Percentiles rank a stretch among this genome's conserved stretches.
These are phyloP conservation scores for Stentor coeruleus DNA, from an alignment of 73 alveolate genomes.

Conservation along the genomic window DNA sequence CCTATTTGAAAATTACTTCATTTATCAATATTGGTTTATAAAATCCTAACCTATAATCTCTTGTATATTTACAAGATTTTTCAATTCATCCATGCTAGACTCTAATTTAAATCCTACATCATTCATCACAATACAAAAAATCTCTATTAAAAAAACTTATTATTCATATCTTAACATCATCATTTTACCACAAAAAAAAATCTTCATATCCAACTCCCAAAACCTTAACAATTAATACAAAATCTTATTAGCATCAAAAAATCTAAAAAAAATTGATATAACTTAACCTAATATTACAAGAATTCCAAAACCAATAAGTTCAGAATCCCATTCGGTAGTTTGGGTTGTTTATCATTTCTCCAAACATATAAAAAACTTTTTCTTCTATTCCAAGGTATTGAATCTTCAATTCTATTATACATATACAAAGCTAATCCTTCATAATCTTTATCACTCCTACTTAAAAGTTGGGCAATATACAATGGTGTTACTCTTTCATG, in stretches of 20 bases:
- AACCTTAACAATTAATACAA: too few relatives aligned
- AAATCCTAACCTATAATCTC: background rate
- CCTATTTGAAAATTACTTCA: background rate
- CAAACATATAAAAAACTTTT: background rate
- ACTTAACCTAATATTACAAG: background rate
- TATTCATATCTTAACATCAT: too few relatives aligned
- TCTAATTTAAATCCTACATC: too few relatives aligned
- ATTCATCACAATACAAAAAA: too few relatives aligned
- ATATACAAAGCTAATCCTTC: background rate
- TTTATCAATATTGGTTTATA: too few relatives aligned
- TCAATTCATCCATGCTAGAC: too few relatives aligned
- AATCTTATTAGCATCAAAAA: too few relatives aligned
- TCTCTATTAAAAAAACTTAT: too few relatives aligned
- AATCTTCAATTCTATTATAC: background rate
- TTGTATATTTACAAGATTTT: background rate
- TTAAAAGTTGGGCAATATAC: constrained; percentile 9
- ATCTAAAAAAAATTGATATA: too few relatives aligned
- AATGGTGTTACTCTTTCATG: constrained; percentile 17
- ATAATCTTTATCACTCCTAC: constrained; percentile 1
- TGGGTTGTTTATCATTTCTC: background rate
- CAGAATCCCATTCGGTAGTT: background rate
- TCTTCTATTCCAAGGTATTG: constrained; percentile 7
- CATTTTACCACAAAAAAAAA: too few relatives aligned
- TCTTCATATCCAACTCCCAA: too few relatives aligned
- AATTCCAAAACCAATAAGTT: background rate